Percentiles rank a stretch among this genome's conserved stretches.
Conservation (phyloP, 176 grass and related monocot species). For the Alopecurus myosuroides region DNA sequence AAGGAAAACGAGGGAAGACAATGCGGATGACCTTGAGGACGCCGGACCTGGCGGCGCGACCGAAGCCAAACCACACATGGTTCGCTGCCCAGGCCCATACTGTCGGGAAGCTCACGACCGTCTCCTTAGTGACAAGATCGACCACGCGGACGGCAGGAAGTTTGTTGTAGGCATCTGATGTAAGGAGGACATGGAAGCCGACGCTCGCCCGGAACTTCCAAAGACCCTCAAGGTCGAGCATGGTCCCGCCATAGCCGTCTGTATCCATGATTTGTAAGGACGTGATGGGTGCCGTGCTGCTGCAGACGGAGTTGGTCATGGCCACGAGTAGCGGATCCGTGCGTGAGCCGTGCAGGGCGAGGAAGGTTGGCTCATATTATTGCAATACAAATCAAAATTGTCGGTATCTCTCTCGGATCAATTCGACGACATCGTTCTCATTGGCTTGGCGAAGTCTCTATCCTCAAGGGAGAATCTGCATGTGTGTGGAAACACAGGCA, state of each 20-base stretch:
- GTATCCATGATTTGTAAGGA: not conserved
- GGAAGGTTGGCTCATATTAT: not conserved
- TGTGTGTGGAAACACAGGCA: no score
- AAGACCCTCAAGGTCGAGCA: not conserved
- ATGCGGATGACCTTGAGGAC: not conserved
- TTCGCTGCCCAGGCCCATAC: not conserved
- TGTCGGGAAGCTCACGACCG: not conserved
- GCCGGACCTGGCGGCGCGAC: not conserved
- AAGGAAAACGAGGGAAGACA: not conserved
- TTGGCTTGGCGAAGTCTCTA: no score
- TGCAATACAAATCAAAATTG: no score
- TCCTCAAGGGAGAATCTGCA: no score
- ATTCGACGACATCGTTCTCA: no score
- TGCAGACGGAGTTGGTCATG: not conserved
- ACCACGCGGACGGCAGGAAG: not conserved
- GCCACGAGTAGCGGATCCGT: not conserved
- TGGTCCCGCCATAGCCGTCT: not conserved
- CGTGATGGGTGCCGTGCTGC: not conserved
- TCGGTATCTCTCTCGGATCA: no score
- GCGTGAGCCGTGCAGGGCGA: not conserved
- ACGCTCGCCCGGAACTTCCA: not conserved
- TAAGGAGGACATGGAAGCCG: not conserved
- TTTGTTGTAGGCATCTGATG: not conserved
- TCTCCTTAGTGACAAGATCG: not conserved
- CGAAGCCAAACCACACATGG: not conserved